Evolutionary conservation across 306 rosid genomes (phyloP), one percentile per base, ranked within the genome.

Genomic region (Cyamopsis tetragonoloba): DNA sequence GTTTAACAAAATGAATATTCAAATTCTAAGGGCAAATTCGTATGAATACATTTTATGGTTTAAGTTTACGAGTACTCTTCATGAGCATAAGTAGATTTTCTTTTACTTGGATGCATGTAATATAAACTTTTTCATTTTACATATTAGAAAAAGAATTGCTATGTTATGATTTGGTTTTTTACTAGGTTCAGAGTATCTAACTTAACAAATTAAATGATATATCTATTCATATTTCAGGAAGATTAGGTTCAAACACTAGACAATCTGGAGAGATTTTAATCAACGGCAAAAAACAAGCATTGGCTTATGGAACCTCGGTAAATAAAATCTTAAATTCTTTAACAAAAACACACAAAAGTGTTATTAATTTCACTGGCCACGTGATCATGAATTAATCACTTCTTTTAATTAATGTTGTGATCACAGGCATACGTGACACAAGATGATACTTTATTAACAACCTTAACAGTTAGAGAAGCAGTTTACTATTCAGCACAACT

Each of bases 401-500:
- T 31, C 3, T 22, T 28, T 38, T 5, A 13, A 18, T 35, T 2
- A 4, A 27, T 74, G 28, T 4, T 56, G 13, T 61, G 24, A 27
- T 0, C 8, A 20, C 24, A 76, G 85, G 85, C 85, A 27, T 80
- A 80, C 60, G 85, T 80, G 0, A 71, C 81, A 22, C 86, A 82
- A 75, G 86, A 82, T 41, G 83, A 78, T 50, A 75, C 74, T 1
- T 55, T 78, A 22, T 1, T 82, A 18, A 71, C 49, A 31, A 74
- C 86, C 22, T 63, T 82, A 66, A 82, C 86, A 0, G 83, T 82
- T 1, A 65, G 63, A 66, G 86, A 82, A 71, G 83, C 81, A 20
- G 81, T 82, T 27, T 19, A 78, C 27, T 82, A 82, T 23, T 82
- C 86, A 31, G 83, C 86, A 12, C 83, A 82, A 37, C 86, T 82